Evolutionary conservation across 352 stramenopile species (phyloP).

Genomic region (Phytophthora agathidicida): DNA sequence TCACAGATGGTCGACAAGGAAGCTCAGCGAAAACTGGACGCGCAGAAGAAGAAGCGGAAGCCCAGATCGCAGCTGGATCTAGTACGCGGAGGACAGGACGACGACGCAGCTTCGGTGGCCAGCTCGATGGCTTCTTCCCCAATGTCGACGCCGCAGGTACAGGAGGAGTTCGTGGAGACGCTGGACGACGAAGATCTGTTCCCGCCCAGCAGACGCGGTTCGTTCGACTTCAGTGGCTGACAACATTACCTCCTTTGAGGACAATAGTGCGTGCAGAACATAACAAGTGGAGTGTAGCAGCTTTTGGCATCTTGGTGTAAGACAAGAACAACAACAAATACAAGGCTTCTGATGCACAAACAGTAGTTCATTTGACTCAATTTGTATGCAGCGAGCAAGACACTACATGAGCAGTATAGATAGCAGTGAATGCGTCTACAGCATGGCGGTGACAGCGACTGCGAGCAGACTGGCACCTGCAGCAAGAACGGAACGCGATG

Average conservation of each 20-base stretch:
- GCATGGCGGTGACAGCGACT: slow-evolving; percentile 28
- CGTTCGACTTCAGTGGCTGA: slow-evolving; percentile 75
- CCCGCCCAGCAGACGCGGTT: slow-evolving; percentile 52
- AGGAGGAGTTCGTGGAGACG: slow-evolving; percentile 53
- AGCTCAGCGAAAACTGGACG: slow-evolving; percentile 54
- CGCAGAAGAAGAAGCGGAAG: slow-evolving; percentile 46
- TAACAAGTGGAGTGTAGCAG: slow-evolving; percentile 2
- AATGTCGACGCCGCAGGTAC: slow-evolving; percentile 28
- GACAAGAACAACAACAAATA: slow-evolving; percentile 13
- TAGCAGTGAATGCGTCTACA: slow-evolving; percentile 17
- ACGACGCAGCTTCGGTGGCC: slow-evolving; percentile 29
- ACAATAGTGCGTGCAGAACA: background rate
- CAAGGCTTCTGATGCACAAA: slow-evolving; percentile 18
- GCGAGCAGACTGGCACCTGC: slow-evolving; percentile 31
- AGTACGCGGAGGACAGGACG: slow-evolving; percentile 12
- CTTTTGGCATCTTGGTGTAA: background rate
- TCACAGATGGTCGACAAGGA: slow-evolving; percentile 82
- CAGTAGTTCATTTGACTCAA: slow-evolving; percentile 14
- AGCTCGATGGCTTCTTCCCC: slow-evolving; percentile 36
- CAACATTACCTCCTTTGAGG: background rate
- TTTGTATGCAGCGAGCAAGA: background rate
- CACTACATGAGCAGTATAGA: slow-evolving; percentile 4
- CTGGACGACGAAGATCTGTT: slow-evolving; percentile 57
- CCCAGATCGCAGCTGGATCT: slow-evolving; percentile 16
- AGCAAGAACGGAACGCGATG: slow-evolving; percentile 9